phyloP scores from a whole-genome alignment of 768 basidiomycete species.

The Kondoa subrosea region DNA sequence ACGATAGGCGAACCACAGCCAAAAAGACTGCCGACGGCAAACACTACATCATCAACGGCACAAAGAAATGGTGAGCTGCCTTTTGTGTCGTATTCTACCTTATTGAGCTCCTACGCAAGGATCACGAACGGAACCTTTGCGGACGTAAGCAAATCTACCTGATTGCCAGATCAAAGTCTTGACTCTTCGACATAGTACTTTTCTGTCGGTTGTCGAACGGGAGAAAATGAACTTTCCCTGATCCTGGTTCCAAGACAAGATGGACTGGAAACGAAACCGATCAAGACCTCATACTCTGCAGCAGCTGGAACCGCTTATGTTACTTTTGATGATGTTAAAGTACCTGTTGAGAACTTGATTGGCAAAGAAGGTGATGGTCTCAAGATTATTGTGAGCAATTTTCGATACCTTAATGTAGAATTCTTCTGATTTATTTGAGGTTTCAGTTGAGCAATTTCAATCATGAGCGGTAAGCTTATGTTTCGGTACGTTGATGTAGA shows the following conservation, averaged over 20 bases:
- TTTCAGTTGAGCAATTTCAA: constrained; percentile 83
- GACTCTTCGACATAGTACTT: constrained; percentile 58
- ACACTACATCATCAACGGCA: constrained; percentile 75
- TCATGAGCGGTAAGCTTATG: constrained; percentile 76
- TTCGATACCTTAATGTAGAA: constrained; percentile 60
- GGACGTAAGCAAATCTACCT: not conserved
- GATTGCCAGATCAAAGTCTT: not conserved
- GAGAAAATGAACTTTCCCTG: constrained; percentile 54
- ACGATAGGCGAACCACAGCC: constrained; percentile 42
- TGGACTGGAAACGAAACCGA: constrained; percentile 62
- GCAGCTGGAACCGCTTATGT: constrained; percentile 42
- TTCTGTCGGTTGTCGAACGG: constrained; percentile 54
- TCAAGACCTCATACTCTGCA: constrained; percentile 68
- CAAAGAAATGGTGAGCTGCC: constrained; percentile 41
- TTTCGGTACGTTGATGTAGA: constrained; percentile 64
- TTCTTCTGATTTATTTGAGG: too few species aligned
- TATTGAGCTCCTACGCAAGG: not conserved
- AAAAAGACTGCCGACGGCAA: constrained; percentile 63
- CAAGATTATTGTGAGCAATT: constrained; percentile 45
- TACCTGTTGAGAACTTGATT: constrained; percentile 72
- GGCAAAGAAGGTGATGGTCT: constrained; percentile 67
- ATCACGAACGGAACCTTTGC: not conserved
- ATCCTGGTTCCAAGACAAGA: constrained; percentile 68
- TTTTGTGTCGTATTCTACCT: constrained; percentile 31
- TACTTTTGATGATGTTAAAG: constrained; percentile 64